phyloP scores from a whole-genome alignment of 2,329 filamentous ascomycete species.

The Dendrostoma leiphaemia region DNA sequence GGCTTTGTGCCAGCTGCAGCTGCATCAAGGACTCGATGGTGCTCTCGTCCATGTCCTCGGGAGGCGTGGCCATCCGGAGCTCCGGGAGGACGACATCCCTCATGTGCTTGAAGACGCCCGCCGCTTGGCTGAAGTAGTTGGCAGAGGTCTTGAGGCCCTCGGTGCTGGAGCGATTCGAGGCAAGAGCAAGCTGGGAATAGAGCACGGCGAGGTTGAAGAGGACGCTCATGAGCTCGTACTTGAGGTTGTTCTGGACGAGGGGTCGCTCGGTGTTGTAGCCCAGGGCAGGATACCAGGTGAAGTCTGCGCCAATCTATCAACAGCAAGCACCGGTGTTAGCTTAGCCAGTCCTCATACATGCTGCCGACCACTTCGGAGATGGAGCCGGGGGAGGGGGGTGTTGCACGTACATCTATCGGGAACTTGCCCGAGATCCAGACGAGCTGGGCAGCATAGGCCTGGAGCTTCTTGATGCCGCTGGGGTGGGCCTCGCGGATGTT shows the following conservation, averaged over 20 bases:
- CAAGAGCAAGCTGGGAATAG: constrained; percentile 87
- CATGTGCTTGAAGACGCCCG: constrained; percentile 79
- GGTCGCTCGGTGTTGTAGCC: constrained; percentile 84
- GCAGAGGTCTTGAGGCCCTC: constrained; percentile 87
- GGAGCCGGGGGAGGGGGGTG: constrained; percentile 17
- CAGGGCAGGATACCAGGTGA: constrained; percentile 91
- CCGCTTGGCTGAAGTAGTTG: constrained; percentile 84
- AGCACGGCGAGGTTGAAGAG: constrained; percentile 91
- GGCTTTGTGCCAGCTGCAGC: constrained; percentile 85
- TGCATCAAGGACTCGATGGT: constrained; percentile 82
- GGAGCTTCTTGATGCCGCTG: constrained; percentile 84
- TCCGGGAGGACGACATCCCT: constrained; percentile 77
- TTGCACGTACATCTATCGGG: constrained; percentile 75
- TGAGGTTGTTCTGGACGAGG: constrained; percentile 62
- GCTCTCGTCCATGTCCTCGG: constrained; percentile 91
- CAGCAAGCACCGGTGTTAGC: neutral
- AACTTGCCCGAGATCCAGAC: constrained; percentile 95
- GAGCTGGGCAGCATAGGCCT: constrained; percentile 87
- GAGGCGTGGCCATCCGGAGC: constrained; percentile 74
- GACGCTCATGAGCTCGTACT: constrained; percentile 86
- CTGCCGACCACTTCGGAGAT: neutral
- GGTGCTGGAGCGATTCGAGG: constrained; percentile 71
- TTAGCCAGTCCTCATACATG: neutral
- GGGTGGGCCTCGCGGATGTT: constrained; percentile 84
- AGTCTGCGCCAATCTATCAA: constrained; percentile 81